phyloP scores from a whole-genome alignment of 768 basidiomycete species.

The Suillus subluteus region DNA sequence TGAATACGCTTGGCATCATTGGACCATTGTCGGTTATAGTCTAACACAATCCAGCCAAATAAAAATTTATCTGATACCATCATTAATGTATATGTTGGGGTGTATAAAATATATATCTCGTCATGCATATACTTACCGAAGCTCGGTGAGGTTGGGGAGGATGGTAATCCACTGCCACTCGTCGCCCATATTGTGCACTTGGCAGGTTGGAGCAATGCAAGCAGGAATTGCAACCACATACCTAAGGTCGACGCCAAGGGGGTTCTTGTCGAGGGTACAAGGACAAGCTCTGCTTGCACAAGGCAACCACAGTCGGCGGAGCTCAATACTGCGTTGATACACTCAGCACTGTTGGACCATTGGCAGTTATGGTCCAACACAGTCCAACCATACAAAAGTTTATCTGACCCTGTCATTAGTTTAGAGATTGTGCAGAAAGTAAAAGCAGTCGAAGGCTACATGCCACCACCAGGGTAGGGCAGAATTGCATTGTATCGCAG shows the following conservation, averaged over 20 bases:
- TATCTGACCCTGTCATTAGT: neutral
- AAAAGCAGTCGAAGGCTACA: neutral
- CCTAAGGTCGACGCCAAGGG: neutral
- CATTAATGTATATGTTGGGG: neutral
- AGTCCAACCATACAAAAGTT: no score
- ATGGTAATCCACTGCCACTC: neutral
- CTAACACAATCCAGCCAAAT: neutral
- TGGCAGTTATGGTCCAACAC: no score
- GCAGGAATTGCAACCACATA: neutral
- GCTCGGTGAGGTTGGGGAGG: neutral
- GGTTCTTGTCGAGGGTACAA: neutral
- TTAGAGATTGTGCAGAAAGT: neutral
- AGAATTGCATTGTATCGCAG: neutral
- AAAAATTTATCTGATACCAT: neutral
- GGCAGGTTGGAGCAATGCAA: neutral
- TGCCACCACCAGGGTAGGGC: neutral
- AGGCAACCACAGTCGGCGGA: no score
- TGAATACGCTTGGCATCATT: neutral
- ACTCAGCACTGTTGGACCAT: no score
- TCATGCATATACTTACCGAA: neutral
- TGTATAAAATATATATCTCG: neutral
- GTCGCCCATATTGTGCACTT: neutral
- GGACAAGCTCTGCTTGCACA: no score
- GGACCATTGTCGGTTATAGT: slow-evolving; percentile 8
- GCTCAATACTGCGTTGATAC: no score